Evolutionary conservation across 345 rosid species (phyloP).

Genomic region (Camelina sativa): DNA sequence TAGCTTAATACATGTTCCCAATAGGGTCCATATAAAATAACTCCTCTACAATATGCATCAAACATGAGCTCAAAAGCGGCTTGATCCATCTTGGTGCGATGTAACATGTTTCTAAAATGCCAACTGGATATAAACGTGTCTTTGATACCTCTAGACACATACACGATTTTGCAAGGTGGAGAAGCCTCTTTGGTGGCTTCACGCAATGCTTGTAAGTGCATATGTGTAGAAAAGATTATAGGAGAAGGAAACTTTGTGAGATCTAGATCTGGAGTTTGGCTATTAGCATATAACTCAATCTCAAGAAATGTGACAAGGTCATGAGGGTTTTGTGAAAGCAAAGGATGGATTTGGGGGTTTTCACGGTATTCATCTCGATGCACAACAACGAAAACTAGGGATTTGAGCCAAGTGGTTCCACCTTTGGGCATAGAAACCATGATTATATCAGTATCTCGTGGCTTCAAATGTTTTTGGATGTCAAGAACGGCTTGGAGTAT

Average conservation of each 20-base stretch:
- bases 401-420: conserved; percentile 73
- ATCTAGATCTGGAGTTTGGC: conserved; percentile 42
- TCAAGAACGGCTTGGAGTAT: conserved; percentile 35
- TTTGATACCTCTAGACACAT: conserved; percentile 57
- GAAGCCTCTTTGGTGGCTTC: conserved; percentile 28
- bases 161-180: conserved; percentile 56
- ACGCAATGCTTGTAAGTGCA: conserved; percentile 42
- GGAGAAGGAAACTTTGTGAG: conserved; percentile 46
- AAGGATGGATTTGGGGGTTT: conserved; percentile 48
- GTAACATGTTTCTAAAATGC: conserved; percentile 46
- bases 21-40: not conserved
- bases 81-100: conserved; percentile 38
- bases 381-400: conserved; percentile 51
- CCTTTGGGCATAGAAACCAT: conserved; percentile 64
- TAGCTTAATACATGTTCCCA: too few species aligned
- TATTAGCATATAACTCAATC: conserved; percentile 26
- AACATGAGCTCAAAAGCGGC: conserved; percentile 44
- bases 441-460: conserved; percentile 50
- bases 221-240: conserved; percentile 50
- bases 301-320: conserved; percentile 66
- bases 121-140: conserved; percentile 46
- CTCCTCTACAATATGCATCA: conserved; percentile 44
- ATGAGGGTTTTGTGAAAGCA: conserved; percentile 59
- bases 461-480: conserved; percentile 52
- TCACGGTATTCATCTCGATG: conserved; percentile 41